Conservation (phyloP, 2,329 filamentous ascomycete genomes). For the Fusarium falciforme region DNA sequence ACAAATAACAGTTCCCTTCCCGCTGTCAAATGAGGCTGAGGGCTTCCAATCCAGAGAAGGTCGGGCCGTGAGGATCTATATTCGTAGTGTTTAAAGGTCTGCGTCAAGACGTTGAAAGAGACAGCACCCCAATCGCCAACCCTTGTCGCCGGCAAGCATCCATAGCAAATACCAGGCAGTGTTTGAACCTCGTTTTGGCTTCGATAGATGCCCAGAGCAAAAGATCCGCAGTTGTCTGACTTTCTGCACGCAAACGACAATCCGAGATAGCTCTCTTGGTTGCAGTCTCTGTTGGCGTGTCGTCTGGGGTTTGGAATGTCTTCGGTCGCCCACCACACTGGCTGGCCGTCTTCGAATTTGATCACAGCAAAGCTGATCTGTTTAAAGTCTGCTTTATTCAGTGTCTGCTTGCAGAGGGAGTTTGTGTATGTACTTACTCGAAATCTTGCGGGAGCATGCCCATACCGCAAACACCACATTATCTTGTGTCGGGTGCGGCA, state of each 20-base stretch:
- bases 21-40: neutral
- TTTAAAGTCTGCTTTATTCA: constrained; percentile 5
- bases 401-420: neutral
- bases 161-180: neutral
- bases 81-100: constrained; percentile 23
- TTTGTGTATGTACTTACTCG: neutral
- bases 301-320: constrained; percentile 26
- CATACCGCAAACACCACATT: constrained; percentile 34
- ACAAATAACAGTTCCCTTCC: neutral
- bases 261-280: neutral
- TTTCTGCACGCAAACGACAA: constrained; percentile 15
- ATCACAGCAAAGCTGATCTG: constrained; percentile 14
- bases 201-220: constrained; percentile 24
- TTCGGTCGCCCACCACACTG: constrained; percentile 5
- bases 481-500: constrained; percentile 35
- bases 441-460: neutral
- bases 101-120: constrained; percentile 32
- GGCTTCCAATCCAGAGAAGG: constrained; percentile 8
- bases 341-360: constrained; percentile 20
- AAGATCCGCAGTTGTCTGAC: constrained; percentile 30
- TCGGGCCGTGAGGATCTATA: constrained; percentile 10
- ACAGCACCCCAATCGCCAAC: constrained; percentile 25
- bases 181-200: neutral
- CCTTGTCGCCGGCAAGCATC: constrained; percentile 6
- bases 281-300: neutral